Evolutionary conservation across 202 grass and related monocot species (phyloP).

Genomic region (Panicum virgatum): DNA sequence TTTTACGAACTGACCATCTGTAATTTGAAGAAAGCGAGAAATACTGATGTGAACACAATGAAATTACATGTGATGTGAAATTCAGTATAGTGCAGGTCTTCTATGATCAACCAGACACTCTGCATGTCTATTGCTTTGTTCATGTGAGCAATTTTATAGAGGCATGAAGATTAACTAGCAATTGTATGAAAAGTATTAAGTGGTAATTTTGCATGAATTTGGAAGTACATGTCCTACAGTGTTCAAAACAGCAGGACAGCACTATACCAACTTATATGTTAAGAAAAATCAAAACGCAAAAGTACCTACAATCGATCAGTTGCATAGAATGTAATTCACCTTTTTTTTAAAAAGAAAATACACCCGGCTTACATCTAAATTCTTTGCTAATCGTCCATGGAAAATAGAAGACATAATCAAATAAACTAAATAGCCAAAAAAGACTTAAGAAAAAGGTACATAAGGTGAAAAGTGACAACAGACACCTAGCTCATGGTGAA

Average conservation of each 20-base stretch:
- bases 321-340: not conserved
- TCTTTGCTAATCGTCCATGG: not conserved
- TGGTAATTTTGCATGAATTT: constrained; percentile 6
- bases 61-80: constrained; percentile 8
- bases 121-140: not conserved
- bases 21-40: constrained; percentile 24
- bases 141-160: not conserved
- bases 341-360: constrained; percentile 10
- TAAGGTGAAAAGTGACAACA: not conserved
- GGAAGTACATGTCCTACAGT: not conserved
- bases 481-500: not conserved
- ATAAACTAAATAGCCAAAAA: not conserved
- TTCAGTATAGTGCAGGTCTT: not conserved
- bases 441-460: not conserved
- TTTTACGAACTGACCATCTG: not conserved
- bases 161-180: not conserved
- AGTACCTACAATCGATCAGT: not conserved
- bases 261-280: not conserved
- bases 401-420: not conserved
- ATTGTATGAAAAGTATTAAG: constrained; percentile 15
- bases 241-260: not conserved
- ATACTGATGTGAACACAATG: not conserved
- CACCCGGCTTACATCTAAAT: not conserved
- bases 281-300: constrained; percentile 1
- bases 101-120: constrained; percentile 15